Evolutionary conservation across 768 basidiomycete species (phyloP).

Genomic region (Tylopilus felleus): DNA sequence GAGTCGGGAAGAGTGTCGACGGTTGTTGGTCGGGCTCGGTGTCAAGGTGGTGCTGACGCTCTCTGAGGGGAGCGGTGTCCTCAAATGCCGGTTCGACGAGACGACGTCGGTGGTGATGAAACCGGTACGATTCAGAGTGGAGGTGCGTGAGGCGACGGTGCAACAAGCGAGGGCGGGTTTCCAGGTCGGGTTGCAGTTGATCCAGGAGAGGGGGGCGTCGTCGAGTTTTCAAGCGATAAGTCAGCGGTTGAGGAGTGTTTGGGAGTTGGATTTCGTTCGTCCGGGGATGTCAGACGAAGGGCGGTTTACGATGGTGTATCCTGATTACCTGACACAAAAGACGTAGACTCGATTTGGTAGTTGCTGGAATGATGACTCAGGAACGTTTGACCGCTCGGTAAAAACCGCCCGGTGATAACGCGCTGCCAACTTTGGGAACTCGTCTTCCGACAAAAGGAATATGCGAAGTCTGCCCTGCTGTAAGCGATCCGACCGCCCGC

Average conservation of each 20-base stretch:
- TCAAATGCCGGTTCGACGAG: conserved; percentile 79
- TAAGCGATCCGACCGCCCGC: no score
- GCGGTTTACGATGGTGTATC: not conserved
- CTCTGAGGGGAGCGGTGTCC: conserved; percentile 56
- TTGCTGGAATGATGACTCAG: no score
- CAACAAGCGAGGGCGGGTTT: conserved; percentile 46
- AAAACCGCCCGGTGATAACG: no score
- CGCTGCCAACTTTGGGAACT: no score
- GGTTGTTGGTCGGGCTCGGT: conserved; percentile 68
- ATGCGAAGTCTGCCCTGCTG: no score
- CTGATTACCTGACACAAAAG: no score
- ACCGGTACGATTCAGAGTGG: conserved; percentile 79
- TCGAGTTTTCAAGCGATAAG: conserved; percentile 78
- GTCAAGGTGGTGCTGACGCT: conserved; percentile 65
- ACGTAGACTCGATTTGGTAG: no score
- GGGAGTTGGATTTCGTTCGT: conserved; percentile 56
- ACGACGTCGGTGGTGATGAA: conserved; percentile 54
- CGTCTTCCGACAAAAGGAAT: no score
- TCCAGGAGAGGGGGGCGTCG: conserved; percentile 84
- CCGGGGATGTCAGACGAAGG: conserved; percentile 11
- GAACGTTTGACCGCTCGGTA: no score
- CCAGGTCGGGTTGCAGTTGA: conserved; percentile 58
- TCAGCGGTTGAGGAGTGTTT: conserved; percentile 59
- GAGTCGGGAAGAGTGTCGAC: conserved; percentile 71
- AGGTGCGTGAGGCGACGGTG: conserved; percentile 48